phyloP scores from a whole-genome alignment of 805 yeast genomes.

The Monosporozyma aerobia region DNA sequence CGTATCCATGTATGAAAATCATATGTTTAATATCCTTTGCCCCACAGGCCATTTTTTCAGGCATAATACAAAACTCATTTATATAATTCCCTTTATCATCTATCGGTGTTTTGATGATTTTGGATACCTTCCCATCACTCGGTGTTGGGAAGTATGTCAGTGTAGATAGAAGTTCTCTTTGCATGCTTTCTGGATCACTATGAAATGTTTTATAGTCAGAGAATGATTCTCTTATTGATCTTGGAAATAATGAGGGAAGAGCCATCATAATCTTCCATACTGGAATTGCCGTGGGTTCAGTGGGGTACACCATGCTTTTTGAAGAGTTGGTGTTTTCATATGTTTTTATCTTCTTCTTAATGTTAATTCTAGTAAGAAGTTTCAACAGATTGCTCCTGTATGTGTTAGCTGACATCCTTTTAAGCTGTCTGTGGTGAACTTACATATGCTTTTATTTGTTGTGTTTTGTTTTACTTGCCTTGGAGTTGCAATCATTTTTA shows the following conservation, averaged over 20 bases:
- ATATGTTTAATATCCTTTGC: conserved; percentile 22
- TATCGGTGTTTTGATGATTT: background rate
- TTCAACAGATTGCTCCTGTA: background rate
- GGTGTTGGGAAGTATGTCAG: background rate
- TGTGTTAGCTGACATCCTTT: background rate
- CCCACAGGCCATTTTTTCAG: background rate
- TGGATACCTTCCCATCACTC: background rate
- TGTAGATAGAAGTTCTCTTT: background rate
- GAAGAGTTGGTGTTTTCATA: background rate
- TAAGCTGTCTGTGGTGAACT: too few species aligned
- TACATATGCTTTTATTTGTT: too few species aligned
- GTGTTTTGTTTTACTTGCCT: background rate
- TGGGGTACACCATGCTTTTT: background rate
- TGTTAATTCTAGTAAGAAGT: background rate
- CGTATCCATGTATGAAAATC: conserved; percentile 87
- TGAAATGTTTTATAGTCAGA: background rate
- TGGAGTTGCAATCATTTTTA: background rate
- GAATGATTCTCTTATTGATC: background rate
- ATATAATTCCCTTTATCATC: conserved; percentile 1
- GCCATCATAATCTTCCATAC: background rate
- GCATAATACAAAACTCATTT: conserved; percentile 1
- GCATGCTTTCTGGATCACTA: background rate
- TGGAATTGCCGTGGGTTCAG: conserved; percentile 2
- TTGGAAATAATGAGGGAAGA: background rate
- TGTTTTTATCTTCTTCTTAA: background rate